Evolutionary conservation across 306 rosid species (phyloP).

Genomic region (Mimosa bimucronata): DNA sequence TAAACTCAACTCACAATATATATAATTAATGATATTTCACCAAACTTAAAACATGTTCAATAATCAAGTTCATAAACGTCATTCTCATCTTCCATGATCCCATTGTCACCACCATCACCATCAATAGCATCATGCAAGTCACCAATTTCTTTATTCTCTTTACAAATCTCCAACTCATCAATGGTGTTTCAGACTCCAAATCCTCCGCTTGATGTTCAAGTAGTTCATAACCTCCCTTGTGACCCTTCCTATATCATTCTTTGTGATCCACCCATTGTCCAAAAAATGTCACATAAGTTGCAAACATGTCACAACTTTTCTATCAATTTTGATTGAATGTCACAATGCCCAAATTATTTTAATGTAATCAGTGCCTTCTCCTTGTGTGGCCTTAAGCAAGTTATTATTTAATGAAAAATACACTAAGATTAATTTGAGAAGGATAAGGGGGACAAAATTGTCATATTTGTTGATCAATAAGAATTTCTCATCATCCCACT

Average conservation of each 20-base stretch:
- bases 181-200: not conserved
- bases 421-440: not conserved
- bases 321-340: not conserved
- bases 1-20: not conserved
- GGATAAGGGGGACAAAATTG: not conserved
- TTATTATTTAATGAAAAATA: too few relatives aligned
- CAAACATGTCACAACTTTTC: not conserved
- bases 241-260: not conserved
- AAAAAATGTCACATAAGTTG: not conserved
- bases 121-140: not conserved
- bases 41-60: not conserved
- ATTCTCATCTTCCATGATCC: not conserved
- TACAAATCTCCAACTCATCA: not conserved
- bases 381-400: not conserved
- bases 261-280: not conserved
- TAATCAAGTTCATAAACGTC: not conserved
- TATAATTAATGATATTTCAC: not conserved
- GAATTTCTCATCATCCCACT: not conserved
- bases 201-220: not conserved
- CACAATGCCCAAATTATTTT: not conserved
- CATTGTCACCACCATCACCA: not conserved
- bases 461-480: not conserved
- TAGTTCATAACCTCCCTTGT: not conserved
- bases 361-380: not conserved
- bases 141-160: not conserved